These are phyloP conservation scores for Nitzschia inconspicua DNA, from an alignment of 108 stramenopile species.

Conservation along the genomic window DNA sequence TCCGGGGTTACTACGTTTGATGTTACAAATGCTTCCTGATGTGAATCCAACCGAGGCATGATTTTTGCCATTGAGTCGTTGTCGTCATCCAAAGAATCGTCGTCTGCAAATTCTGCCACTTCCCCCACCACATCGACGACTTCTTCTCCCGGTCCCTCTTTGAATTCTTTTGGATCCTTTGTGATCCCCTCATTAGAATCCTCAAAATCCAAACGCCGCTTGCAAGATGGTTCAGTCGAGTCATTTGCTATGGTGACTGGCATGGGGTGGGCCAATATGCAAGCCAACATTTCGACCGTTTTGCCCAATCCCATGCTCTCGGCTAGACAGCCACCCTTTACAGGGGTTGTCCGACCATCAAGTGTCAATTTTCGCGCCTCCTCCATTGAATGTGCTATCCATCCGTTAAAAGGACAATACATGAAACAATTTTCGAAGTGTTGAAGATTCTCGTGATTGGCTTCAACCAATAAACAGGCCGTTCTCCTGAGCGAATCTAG, in stretches of 20 bases:
- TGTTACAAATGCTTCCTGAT: not conserved
- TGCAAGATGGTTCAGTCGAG: too few relatives aligned
- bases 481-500: not conserved
- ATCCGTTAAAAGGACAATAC: conserved; percentile 53
- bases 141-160: not conserved
- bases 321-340: conserved; percentile 58
- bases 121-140: too few relatives aligned
- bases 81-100: not conserved
- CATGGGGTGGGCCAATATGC: conserved; percentile 49
- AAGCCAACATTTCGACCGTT: conserved; percentile 57
- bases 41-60: not conserved
- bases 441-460: not conserved
- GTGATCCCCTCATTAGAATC: too few relatives aligned
- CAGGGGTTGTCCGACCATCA: not conserved
- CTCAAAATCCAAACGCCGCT: too few relatives aligned
- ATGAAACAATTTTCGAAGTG: too few relatives aligned
- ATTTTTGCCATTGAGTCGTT: not conserved
- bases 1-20: conserved; percentile 5
- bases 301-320: conserved; percentile 72
- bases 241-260: too few relatives aligned
- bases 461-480: not conserved
- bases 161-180: too few relatives aligned
- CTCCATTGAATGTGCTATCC: conserved; percentile 29
- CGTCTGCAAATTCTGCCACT: too few relatives aligned
- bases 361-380: conserved; percentile 23